Evolutionary conservation across 345 rosid species (phyloP).

Genomic region (Citrus reticulata): DNA sequence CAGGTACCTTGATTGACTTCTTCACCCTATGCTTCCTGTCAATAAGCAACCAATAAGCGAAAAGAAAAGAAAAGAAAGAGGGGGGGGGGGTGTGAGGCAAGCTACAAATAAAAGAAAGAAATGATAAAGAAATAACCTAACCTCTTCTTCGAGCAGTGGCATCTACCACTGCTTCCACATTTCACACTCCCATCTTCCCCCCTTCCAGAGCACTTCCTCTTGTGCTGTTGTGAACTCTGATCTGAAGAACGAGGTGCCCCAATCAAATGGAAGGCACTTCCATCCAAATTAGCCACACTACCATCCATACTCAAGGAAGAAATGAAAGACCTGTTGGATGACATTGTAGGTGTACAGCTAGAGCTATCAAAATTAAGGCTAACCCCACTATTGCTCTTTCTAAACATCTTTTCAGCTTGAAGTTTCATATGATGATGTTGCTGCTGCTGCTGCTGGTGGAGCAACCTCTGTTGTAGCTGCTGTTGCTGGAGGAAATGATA

Average conservation of each 20-base stretch:
- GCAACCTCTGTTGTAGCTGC: conserved; percentile 39
- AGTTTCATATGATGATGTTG: conserved; percentile 62
- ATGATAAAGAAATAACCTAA: conserved; percentile 12
- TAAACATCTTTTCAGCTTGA: conserved; percentile 74
- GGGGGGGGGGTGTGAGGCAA: not conserved
- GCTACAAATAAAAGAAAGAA: not conserved
- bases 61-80: not conserved
- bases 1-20: conserved; percentile 78
- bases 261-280: conserved; percentile 53
- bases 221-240: conserved; percentile 61
- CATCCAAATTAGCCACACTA: conserved; percentile 61
- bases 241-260: conserved; percentile 55
- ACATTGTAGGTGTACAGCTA: conserved; percentile 74
- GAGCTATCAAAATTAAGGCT: conserved; percentile 71
- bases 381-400: conserved; percentile 58
- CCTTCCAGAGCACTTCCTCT: conserved; percentile 59
- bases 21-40: conserved; percentile 71
- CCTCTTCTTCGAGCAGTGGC: conserved; percentile 88
- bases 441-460: conserved; percentile 44
- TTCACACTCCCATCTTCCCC: conserved; percentile 73
- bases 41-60: conserved; percentile 16
- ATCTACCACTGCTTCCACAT: conserved; percentile 60
- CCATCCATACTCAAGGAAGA: conserved; percentile 78
- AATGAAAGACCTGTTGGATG: conserved; percentile 66
- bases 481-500: conserved; percentile 46